Base-by-base conservation (phyloP, 345 rosid species). In the Geranium rotundifolium region DNA sequence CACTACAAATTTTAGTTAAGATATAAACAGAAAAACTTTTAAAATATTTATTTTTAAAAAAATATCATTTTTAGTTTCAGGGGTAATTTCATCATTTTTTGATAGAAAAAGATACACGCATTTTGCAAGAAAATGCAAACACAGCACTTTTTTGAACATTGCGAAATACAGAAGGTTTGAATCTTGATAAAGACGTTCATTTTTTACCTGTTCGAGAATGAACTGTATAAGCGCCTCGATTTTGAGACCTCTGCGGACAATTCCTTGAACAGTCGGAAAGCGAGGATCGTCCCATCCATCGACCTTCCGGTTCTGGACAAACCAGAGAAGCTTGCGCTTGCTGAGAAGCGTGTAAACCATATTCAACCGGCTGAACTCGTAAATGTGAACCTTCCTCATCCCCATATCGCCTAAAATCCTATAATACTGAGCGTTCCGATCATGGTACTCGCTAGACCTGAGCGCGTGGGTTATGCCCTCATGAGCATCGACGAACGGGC, bases 231-330 rank as follows among this genome's bases (percentile, higher is more conserved):
- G 56, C 54, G 99, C 97, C 72, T 93, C 99, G 5, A 93, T 67
- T 73, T 90, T 88, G 59, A 93, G 72, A 60, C 99, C 97, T 73
- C 97, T 79, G 10, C 95, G 95, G 15, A 88, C 95, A 57, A 93
- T 93, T 71, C 99, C 97, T 75, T 87, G 96, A 30, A 93, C 99
- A 13, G 99, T 93, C n/a, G 97, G 97, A 74, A 93, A 86, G 15
- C 97, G 90, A 49, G 97, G 88, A 78, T 93, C 99, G 74, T 93
- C 99, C 99, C 99, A 93, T 56, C 96, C 97, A 56, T 86, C 91
- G 59, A 93, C 99, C 72, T 84, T 81, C 57, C 86, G 79, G 30
- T 84, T 76, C 64, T 93, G 84, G 58, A 90, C 99, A 79, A 93
- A 93, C 99, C 99, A 90, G 55, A 82, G 86, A 66, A 90, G 97